phyloP scores from a whole-genome alignment of 2,329 filamentous ascomycete species.

The Colletotrichum karsti region DNA sequence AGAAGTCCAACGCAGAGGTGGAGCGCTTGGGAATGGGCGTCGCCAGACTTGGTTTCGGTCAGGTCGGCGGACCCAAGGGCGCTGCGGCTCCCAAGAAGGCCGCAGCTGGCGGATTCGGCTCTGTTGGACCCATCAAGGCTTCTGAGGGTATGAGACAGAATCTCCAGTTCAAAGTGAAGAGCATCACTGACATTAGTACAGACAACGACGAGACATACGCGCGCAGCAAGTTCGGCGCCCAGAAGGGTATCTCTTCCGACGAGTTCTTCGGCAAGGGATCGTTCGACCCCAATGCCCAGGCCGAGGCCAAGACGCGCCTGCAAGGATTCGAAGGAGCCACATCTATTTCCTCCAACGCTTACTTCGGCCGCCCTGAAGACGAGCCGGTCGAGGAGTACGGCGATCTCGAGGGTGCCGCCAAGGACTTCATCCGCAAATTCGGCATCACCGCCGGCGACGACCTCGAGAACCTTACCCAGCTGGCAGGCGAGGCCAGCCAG shows the following conservation, averaged over 20 bases:
- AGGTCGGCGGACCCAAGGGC: constrained; percentile 73
- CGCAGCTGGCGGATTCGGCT: constrained; percentile 83
- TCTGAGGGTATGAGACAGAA: constrained; percentile 65
- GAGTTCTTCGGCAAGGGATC: constrained; percentile 95
- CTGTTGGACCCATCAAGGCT: constrained; percentile 78
- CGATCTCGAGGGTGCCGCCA: constrained; percentile 90
- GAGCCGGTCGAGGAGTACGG: constrained; percentile 83
- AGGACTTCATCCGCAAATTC: constrained; percentile 95
- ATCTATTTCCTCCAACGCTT: constrained; percentile 94
- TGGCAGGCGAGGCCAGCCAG: constrained; percentile 85
- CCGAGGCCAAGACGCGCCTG: constrained; percentile 87
- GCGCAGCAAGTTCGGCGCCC: constrained; percentile 85
- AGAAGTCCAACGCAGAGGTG: constrained; percentile 79
- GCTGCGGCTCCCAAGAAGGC: constrained; percentile 71
- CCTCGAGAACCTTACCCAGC: constrained; percentile 85
- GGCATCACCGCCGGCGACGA: constrained; percentile 96
- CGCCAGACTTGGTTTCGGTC: constrained; percentile 85
- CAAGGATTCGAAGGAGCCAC: constrained; percentile 93
- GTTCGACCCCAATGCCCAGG: constrained; percentile 82
- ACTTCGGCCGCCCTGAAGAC: constrained; percentile 93
- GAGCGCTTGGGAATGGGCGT: constrained; percentile 93
- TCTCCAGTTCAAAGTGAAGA: not conserved
- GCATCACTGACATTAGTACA: constrained; percentile 35
- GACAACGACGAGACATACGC: constrained; percentile 85
- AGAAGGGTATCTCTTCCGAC: constrained; percentile 97